Evolutionary conservation across 1,284 basidiomycete genomes (phyloP).

Genomic region (Microbotryum lychnidis-dioicae): DNA sequence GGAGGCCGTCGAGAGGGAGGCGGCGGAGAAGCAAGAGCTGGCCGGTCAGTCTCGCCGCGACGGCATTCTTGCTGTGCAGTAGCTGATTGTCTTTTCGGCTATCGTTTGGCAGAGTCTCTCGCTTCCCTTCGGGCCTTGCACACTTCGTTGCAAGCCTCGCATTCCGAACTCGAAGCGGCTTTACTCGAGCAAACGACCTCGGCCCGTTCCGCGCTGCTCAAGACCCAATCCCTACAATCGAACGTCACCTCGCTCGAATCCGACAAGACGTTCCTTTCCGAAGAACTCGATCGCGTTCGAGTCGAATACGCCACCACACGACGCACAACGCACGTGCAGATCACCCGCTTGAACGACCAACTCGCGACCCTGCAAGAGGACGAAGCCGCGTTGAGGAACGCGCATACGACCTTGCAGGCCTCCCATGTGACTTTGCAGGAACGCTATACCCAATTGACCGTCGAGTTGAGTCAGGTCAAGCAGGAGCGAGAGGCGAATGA

Average conservation of each 20-base stretch:
- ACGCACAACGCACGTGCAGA: slow-evolving; percentile 51
- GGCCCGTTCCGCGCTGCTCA: slow-evolving; percentile 25
- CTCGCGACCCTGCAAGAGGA: slow-evolving; percentile 57
- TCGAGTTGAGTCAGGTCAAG: slow-evolving; percentile 60
- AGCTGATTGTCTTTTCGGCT: too few relatives aligned
- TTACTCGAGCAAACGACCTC: slow-evolving; percentile 17
- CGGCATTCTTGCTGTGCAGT: not conserved
- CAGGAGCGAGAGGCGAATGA: slow-evolving; percentile 70
- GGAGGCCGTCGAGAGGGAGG: slow-evolving; percentile 59
- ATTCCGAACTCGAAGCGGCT: slow-evolving; percentile 26
- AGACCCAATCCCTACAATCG: slow-evolving; percentile 22
- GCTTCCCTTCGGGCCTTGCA: slow-evolving; percentile 14
- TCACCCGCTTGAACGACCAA: slow-evolving; percentile 61
- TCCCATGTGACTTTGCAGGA: slow-evolving; percentile 58
- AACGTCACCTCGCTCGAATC: slow-evolving; percentile 26
- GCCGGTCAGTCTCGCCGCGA: slow-evolving; percentile 35
- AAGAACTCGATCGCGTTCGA: slow-evolving; percentile 25
- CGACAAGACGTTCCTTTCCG: slow-evolving; percentile 48
- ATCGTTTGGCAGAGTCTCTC: slow-evolving; percentile 49
- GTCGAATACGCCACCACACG: slow-evolving; percentile 23
- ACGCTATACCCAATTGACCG: slow-evolving; percentile 61
- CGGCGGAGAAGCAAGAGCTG: slow-evolving; percentile 55
- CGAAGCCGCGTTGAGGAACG: slow-evolving; percentile 41
- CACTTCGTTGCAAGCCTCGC: slow-evolving; percentile 17
- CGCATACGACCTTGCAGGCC: slow-evolving; percentile 56